Evolutionary conservation across 2,329 filamentous ascomycete species (phyloP), one percentile per base, ranked within the genome.

Genomic region (Aciculosporium take): DNA sequence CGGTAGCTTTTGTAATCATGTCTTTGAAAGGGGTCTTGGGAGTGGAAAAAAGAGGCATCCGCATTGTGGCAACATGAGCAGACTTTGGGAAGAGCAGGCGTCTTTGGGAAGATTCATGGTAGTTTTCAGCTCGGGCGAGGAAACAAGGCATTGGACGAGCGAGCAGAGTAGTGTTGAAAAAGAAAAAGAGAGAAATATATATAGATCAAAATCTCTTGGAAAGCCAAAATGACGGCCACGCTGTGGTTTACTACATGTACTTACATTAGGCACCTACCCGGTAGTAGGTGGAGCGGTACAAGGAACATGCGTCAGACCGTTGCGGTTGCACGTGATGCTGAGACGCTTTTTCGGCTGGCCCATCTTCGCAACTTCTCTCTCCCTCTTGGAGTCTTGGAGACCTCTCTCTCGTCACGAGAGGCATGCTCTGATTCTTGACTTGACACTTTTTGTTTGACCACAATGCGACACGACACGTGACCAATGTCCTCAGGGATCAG

Each of bases 401-500:
- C n/a, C n/a, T n/a, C n/a, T n/a, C n/a, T n/a, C n/a, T n/a, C n/a
- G n/a, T n/a, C n/a, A n/a, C n/a, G 4, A 10, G 17, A 21, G 15
- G 29, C 7, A 18, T 17, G 8, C 12, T 27, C 5, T 12, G 2
- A 4, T 31, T 28, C 21, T 29, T 10, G 18, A n/a, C 13, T 37
- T 20, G 18, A 17, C 24, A 35, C 6, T 13, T 7, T 23, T 17
- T 9, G 18, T 6, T 13, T 28, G 33, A 41, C 44, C 45, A 59
- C 47, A 37, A 67, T 68, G 64, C 48, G 44, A 28, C 30, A 32
- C 52, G 51, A 42, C 43, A 56, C 51, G 64, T 67, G 60, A 61
- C 55, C 52, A 61, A 68, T 69, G 66, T 65, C 58, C 56, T 57
- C 64, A 56, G 63, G 64, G 59, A 60, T 64, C 61, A 60, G 57